Evolutionary conservation across 169 alveolate genomes (phyloP).

Genomic region (Plasmodium falciparum): DNA sequence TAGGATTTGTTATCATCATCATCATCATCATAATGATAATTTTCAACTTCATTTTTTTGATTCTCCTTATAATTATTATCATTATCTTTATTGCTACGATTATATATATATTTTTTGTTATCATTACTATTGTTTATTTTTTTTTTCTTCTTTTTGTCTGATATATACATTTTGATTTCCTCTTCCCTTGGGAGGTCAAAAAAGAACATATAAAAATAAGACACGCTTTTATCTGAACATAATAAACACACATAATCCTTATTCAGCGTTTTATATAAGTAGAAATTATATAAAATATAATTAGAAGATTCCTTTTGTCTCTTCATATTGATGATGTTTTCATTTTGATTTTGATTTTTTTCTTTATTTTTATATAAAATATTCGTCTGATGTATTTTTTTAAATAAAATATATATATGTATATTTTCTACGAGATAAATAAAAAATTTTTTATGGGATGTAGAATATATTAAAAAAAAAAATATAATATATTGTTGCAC

Average conservation of each 20-base stretch:
- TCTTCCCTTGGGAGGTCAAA: constrained; percentile 13
- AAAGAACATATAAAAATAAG: constrained; percentile 22
- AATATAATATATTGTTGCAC: constrained; percentile 3
- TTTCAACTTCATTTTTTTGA: too few species aligned
- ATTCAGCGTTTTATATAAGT: constrained; percentile 9
- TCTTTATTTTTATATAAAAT: too few species aligned
- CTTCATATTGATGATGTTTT: not conserved
- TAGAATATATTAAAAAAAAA: constrained; percentile 36
- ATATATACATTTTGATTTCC: not conserved
- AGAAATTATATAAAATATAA: constrained; percentile 6
- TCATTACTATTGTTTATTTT: too few species aligned
- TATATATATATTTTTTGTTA: too few species aligned
- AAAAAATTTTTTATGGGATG: constrained; percentile 40
- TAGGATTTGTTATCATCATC: too few species aligned
- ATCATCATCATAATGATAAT: too few species aligned
- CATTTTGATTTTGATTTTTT: not conserved
- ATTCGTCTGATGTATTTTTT: not conserved
- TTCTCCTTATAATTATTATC: too few species aligned
- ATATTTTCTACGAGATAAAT: constrained; percentile 34
- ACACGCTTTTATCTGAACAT: not conserved
- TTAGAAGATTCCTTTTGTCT: not conserved
- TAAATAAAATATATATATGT: not conserved
- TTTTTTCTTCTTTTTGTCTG: too few species aligned
- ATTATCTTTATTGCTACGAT: too few species aligned
- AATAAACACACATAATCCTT: constrained; percentile 28